Evolutionary conservation across 805 yeast genomes (phyloP).

Genomic region (Metschnikowia chrysomelidarum): DNA sequence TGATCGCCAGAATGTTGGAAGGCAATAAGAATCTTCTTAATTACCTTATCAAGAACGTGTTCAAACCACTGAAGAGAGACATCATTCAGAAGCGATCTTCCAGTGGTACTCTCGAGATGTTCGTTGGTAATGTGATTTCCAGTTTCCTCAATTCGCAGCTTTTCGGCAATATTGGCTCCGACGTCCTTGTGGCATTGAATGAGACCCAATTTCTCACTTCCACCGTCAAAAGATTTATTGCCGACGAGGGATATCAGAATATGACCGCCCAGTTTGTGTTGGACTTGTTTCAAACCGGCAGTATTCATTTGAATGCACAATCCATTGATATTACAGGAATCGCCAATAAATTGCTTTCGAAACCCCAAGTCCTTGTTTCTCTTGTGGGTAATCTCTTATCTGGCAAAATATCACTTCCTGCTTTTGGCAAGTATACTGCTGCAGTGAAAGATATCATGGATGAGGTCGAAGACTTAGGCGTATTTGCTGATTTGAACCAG

Average conservation of each 20-base stretch:
- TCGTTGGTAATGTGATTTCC: constrained; percentile 29
- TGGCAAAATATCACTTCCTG: constrained; percentile 20
- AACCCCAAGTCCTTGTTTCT: constrained; percentile 23
- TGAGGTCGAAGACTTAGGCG: constrained; percentile 36
- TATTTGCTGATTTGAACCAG: constrained; percentile 37
- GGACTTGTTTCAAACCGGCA: constrained; percentile 28
- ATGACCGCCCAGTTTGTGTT: constrained; percentile 34
- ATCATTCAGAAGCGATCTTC: constrained; percentile 15
- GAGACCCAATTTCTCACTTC: constrained; percentile 41
- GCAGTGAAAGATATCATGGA: constrained; percentile 31
- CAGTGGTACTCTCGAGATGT: constrained; percentile 24
- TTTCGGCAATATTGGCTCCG: constrained; percentile 26
- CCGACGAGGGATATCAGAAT: constrained; percentile 34
- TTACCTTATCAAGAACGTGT: constrained; percentile 23
- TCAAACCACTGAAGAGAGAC: constrained; percentile 21
- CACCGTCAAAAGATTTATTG: constrained; percentile 34
- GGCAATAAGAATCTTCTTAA: constrained; percentile 29
- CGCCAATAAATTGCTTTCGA: constrained; percentile 23
- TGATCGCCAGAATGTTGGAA: constrained; percentile 30
- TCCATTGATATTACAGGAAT: constrained; percentile 29
- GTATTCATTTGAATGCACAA: constrained; percentile 22
- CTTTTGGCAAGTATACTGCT: constrained; percentile 26
- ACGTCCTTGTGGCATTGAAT: constrained; percentile 34
- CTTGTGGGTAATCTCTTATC: constrained; percentile 24
- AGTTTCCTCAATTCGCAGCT: constrained; percentile 28